Conservation (phyloP, 148 eudicot species). For the Persicaria maculosa region DNA sequence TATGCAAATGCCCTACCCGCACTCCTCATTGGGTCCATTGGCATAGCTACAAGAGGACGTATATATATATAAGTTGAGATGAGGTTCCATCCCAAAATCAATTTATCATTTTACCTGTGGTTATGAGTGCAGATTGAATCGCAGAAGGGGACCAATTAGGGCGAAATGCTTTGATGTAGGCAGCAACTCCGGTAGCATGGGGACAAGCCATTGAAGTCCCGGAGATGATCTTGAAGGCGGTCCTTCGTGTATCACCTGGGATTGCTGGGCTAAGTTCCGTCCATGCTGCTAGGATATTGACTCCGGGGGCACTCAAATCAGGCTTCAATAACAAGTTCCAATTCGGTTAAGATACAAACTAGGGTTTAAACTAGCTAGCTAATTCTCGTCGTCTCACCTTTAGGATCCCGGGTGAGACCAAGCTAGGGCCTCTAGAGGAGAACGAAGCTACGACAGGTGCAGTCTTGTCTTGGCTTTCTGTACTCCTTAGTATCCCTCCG, state of each 20-base stretch:
- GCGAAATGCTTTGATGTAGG: slow-evolving; percentile 24
- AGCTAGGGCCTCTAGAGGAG: slow-evolving; percentile 32
- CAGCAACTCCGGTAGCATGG: slow-evolving; percentile 30
- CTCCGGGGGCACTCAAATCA: slow-evolving; percentile 38
- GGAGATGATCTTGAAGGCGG: slow-evolving; percentile 16
- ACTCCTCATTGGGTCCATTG: slow-evolving; percentile 16
- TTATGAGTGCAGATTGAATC: slow-evolving; percentile 39
- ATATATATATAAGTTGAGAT: too few species aligned
- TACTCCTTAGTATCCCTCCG: slow-evolving; percentile 25
- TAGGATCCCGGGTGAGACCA: slow-evolving; percentile 20
- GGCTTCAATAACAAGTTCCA: slow-evolving; percentile 21
- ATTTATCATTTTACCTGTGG: slow-evolving; percentile 21
- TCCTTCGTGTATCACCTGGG: slow-evolving; percentile 22
- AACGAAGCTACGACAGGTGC: slow-evolving; percentile 25
- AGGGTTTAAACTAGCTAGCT: neutral
- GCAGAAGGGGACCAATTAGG: slow-evolving; percentile 36
- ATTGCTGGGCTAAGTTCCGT: slow-evolving; percentile 17
- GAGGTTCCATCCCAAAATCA: too few species aligned
- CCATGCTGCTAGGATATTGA: slow-evolving; percentile 33
- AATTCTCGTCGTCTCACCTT: slow-evolving; percentile 13
- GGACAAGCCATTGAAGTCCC: slow-evolving; percentile 48
- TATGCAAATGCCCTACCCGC: slow-evolving; percentile 26
- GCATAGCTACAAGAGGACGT: slow-evolving; percentile 13
- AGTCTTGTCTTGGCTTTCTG: slow-evolving; percentile 5
- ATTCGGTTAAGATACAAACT: neutral